Conservation (phyloP, 371 early-diverging fungal genomes). For the Mucor racemosus region DNA sequence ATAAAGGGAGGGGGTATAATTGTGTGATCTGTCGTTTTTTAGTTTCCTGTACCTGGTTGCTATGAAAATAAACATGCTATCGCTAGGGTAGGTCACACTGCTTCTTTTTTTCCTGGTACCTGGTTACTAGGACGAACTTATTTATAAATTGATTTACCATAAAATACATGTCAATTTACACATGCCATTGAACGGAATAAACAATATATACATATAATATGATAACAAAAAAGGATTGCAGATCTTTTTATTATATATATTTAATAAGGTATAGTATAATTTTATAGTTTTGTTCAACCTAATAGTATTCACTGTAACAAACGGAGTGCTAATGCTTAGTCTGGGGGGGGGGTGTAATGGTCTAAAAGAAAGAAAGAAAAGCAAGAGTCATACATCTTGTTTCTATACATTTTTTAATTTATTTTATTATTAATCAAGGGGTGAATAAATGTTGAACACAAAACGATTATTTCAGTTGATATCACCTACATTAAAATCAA, state of each 20-base stretch:
- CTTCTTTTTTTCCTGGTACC: background rate
- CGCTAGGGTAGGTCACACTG: background rate
- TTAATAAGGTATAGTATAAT: background rate
- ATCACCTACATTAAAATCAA: slow-evolving; percentile 11
- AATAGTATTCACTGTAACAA: background rate
- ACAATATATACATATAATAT: background rate
- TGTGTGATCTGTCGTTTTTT: background rate
- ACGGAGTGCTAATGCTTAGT: background rate
- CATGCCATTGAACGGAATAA: slow-evolving; percentile 2
- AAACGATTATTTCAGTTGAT: slow-evolving; percentile 14
- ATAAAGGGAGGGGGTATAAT: background rate
- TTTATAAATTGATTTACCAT: no score
- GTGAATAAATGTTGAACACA: slow-evolving; percentile 16
- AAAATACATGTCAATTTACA: slow-evolving; percentile 1
- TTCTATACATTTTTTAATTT: background rate
- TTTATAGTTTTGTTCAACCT: background rate
- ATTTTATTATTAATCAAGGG: slow-evolving; percentile 21
- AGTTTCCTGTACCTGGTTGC: background rate
- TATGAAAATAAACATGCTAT: background rate
- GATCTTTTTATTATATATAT: slow-evolving; percentile 1
- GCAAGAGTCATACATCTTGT: background rate
- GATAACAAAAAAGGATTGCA: background rate
- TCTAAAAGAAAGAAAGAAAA: background rate
- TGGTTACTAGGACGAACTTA: background rate
- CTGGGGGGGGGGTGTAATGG: background rate